Evolutionary conservation across 345 rosid genomes (phyloP).

Genomic region (Bruguiera parviflora): DNA sequence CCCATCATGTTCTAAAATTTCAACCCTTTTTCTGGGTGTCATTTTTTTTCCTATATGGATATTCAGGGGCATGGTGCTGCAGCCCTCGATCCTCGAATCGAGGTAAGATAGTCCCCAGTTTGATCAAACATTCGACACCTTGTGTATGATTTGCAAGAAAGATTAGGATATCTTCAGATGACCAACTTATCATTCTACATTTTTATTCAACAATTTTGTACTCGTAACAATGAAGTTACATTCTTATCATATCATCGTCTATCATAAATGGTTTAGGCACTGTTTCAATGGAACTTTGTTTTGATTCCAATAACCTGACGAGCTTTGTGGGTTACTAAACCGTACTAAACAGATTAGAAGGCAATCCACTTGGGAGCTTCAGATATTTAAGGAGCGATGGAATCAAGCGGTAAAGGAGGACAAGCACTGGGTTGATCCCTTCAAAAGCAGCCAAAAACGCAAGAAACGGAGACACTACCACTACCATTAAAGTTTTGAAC

Average conservation of each 20-base stretch:
- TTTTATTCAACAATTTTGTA: no score
- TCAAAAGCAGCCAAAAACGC: slow-evolving; percentile 21
- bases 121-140: no score
- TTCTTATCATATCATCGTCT: no score
- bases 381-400: slow-evolving; percentile 74
- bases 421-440: slow-evolving; percentile 72
- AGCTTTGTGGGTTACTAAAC: neutral
- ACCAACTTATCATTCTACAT: no score
- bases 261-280: no score
- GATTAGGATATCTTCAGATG: no score
- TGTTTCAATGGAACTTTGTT: neutral
- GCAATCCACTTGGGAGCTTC: slow-evolving; percentile 86
- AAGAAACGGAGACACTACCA: slow-evolving; percentile 28
- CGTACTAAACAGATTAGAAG: slow-evolving; percentile 62
- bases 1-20: neutral
- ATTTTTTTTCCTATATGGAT: neutral
- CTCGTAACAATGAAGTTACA: no score
- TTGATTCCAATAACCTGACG: neutral
- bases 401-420: slow-evolving; percentile 61
- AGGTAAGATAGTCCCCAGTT: slow-evolving; percentile 43
- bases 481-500: slow-evolving; percentile 7
- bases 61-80: slow-evolving; percentile 5
- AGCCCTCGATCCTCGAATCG: slow-evolving; percentile 30
- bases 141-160: no score
- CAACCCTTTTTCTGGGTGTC: neutral